phyloP scores from a whole-genome alignment of 306 rosid species.

The Vigna angularis region DNA sequence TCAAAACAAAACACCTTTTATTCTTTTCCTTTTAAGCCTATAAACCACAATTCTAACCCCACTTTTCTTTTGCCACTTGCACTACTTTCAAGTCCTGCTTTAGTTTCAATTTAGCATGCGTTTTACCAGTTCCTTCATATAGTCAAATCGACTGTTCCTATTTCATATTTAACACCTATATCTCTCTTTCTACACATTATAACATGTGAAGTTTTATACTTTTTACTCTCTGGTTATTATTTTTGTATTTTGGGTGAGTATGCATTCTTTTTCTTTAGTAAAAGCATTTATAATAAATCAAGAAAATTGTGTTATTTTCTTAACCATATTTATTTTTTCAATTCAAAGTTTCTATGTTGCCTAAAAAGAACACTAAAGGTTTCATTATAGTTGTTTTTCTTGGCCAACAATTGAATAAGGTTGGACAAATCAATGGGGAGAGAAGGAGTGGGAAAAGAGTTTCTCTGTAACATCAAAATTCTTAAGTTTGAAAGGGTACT shows the following conservation, averaged over 20 bases:
- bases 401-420: neutral
- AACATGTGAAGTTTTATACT: too few species aligned
- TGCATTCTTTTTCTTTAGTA: neutral
- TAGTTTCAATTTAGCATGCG: constrained; percentile 33
- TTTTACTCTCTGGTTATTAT: too few species aligned
- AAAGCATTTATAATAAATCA: neutral
- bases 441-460: neutral
- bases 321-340: neutral
- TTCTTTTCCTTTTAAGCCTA: constrained; percentile 37
- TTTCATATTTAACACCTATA: neutral
- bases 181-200: too few species aligned
- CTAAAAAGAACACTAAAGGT: too few species aligned
- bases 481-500: neutral
- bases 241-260: too few species aligned
- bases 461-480: neutral
- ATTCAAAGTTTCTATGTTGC: neutral
- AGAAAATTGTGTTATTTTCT: neutral
- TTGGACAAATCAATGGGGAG: neutral
- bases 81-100: constrained; percentile 39
- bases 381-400: too few species aligned
- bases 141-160: neutral
- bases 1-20: constrained; percentile 32
- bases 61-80: constrained; percentile 48
- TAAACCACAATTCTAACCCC: constrained; percentile 34
- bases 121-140: neutral